Percentiles rank a stretch among this genome's conserved stretches.
phyloP scores from a whole-genome alignment of 768 basidiomycete genomes.

The Tubosaeta brunneosetosa region DNA sequence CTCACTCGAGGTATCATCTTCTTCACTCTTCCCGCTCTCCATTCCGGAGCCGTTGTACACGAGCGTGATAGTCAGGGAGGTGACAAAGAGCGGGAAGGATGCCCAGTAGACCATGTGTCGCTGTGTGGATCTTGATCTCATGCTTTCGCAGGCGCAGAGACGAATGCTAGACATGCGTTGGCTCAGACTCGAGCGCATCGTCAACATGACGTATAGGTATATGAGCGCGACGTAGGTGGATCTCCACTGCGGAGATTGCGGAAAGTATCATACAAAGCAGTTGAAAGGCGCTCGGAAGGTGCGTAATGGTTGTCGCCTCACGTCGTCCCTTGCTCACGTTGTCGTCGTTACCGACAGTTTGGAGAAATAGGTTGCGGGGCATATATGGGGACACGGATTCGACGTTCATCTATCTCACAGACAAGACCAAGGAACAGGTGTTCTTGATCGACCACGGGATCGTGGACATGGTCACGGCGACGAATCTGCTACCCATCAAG shows the following conservation, averaged over 20 bases:
- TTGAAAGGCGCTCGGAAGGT: too few species aligned
- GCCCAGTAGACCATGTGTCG: constrained; percentile 22
- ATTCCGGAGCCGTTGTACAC: constrained; percentile 80
- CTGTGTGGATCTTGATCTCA: not conserved
- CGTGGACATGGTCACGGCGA: too few species aligned
- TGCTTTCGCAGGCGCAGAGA: constrained; percentile 52
- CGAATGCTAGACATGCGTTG: constrained; percentile 87
- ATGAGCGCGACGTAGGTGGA: constrained; percentile 91
- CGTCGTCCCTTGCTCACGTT: not conserved
- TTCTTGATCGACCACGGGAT: too few species aligned
- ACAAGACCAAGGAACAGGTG: constrained; percentile 40
- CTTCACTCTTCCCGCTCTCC: too few species aligned
- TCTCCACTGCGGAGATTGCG: constrained; percentile 98
- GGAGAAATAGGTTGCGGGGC: too few species aligned
- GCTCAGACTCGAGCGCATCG: constrained; percentile 88
- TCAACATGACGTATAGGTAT: constrained; percentile 95
- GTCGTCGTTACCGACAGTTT: constrained; percentile 76
- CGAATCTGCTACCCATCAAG: too few species aligned
- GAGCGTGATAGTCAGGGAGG: constrained; percentile 94
- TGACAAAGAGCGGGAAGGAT: constrained; percentile 51
- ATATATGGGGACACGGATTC: constrained; percentile 96
- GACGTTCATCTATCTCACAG: constrained; percentile 72
- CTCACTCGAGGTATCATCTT: too few species aligned
- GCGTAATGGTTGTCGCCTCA: not conserved
- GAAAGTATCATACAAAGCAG: constrained; percentile 80